phyloP scores from a whole-genome alignment of 2,329 filamentous ascomycete genomes.

The Fusarium illudens region DNA sequence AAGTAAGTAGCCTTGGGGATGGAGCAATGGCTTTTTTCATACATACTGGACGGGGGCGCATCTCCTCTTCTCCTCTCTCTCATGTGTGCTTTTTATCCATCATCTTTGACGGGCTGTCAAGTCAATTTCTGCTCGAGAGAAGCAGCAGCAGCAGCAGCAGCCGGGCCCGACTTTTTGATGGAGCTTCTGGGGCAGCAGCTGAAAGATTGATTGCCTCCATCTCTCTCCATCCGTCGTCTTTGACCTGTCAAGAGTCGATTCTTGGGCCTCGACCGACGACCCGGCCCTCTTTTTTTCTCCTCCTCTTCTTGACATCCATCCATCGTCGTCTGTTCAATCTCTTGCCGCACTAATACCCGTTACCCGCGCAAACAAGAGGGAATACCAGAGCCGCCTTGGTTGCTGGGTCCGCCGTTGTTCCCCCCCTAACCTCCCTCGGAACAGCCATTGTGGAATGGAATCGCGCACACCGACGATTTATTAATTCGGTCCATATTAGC shows the following conservation, averaged over 20 bases:
- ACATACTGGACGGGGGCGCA: constrained; percentile 16
- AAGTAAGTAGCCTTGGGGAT: constrained; percentile 30
- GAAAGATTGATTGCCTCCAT: constrained; percentile 10
- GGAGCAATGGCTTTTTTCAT: constrained; percentile 20
- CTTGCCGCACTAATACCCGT: not conserved
- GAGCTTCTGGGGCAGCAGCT: not conserved
- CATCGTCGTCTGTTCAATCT: not conserved
- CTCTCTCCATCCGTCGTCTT: not conserved
- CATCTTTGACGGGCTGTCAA: not conserved
- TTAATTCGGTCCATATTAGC: constrained; percentile 16
- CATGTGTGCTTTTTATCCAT: constrained; percentile 16
- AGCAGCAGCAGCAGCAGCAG: not conserved
- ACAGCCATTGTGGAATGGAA: constrained; percentile 32
- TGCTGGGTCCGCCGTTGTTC: constrained; percentile 19
- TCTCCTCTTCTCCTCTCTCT: not conserved
- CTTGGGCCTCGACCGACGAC: constrained; percentile 14
- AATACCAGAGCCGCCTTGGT: constrained; percentile 18
- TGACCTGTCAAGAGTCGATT: not conserved
- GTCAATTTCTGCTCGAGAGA: constrained; percentile 6
- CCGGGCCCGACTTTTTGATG: not conserved
- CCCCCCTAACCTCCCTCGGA: constrained; percentile 17
- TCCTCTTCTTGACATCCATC: no score
- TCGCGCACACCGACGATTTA: constrained; percentile 31
- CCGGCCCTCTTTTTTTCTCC: constrained; percentile 21
- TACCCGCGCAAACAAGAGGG: constrained; percentile 3